Conservation (phyloP, 345 rosid genomes). For the Clausena lansium region DNA sequence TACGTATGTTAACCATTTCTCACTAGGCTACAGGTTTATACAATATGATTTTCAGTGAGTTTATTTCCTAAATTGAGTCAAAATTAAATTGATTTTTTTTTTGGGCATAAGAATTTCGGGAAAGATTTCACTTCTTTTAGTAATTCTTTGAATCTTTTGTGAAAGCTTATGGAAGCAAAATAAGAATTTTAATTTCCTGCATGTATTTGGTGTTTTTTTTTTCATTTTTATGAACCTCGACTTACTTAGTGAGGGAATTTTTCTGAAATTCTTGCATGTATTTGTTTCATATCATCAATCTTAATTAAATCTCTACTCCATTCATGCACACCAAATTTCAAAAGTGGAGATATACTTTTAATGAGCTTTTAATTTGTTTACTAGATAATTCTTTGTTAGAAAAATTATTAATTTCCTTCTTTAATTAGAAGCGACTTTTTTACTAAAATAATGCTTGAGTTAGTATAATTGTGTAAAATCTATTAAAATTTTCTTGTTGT, state of each 20-base stretch:
- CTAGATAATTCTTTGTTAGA: neutral
- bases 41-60: neutral
- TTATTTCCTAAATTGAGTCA: neutral
- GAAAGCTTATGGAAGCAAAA: neutral
- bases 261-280: too few species aligned
- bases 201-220: too few species aligned
- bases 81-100: neutral
- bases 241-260: too few species aligned
- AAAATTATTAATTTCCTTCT: neutral
- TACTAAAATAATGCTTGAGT: neutral
- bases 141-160: neutral
- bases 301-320: neutral
- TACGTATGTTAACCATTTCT: neutral
- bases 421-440: neutral
- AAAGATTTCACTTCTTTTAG: neutral
- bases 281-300: neutral
- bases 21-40: neutral
- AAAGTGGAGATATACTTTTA: neutral
- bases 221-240: too few species aligned
- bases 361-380: neutral
- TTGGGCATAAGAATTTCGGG: neutral
- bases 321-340: neutral
- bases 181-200: neutral
- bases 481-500: too few species aligned
- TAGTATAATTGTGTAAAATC: too few species aligned